These are phyloP conservation scores for Coemansia umbellata DNA, from an alignment of 192 early-diverging fungal genomes.

Conservation along the genomic window DNA sequence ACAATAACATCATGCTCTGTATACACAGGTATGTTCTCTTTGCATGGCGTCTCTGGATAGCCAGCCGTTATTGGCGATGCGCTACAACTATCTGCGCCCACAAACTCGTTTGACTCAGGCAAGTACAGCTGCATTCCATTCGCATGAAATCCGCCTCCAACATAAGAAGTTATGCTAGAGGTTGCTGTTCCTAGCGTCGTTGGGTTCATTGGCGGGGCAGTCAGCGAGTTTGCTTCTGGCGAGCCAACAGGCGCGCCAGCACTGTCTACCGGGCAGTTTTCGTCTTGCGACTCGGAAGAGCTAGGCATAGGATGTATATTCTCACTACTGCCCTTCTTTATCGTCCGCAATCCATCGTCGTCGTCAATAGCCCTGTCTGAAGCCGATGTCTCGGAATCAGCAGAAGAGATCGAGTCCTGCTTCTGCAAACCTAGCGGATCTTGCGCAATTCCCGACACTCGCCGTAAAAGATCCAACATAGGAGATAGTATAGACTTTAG, in stretches of 20 bases:
- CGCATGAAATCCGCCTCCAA: neutral
- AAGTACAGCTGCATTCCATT: slow-evolving; percentile 32
- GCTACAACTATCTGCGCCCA: slow-evolving; percentile 22
- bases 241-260: slow-evolving; percentile 18
- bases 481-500: slow-evolving; percentile 46
- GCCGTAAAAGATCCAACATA: slow-evolving; percentile 34
- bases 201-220: slow-evolving; percentile 49
- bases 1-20: slow-evolving; percentile 4
- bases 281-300: neutral
- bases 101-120: slow-evolving; percentile 19
- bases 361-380: slow-evolving; percentile 1
- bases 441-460: slow-evolving; percentile 42
- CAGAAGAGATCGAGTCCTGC: slow-evolving; percentile 2
- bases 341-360: neutral
- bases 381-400: neutral
- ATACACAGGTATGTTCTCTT: slow-evolving; percentile 49
- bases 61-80: slow-evolving; percentile 20
- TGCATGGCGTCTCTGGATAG: slow-evolving; percentile 47
- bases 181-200: slow-evolving; percentile 19
- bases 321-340: neutral
- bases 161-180: slow-evolving; percentile 3
- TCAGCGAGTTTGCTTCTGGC: slow-evolving; percentile 34
- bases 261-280: slow-evolving; percentile 8
- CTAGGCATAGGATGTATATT: neutral
- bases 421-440: slow-evolving; percentile 19